phyloP scores from a whole-genome alignment of 208 protist genomes.

The Spongospora subterranea region DNA sequence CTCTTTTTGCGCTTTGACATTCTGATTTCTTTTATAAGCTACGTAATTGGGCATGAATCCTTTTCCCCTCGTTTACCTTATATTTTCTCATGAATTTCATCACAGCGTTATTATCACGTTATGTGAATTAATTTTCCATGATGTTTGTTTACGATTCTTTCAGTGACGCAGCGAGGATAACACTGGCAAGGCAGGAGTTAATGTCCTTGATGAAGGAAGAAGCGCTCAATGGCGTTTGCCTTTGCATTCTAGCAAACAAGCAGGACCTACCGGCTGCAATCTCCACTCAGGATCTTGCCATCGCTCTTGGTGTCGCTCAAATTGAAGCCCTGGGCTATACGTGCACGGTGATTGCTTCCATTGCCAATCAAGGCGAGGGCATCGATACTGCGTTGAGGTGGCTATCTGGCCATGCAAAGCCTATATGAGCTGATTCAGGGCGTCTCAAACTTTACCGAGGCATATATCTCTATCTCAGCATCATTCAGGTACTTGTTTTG shows the following conservation, averaged over 20 bases:
- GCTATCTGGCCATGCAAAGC: slow-evolving; percentile 54
- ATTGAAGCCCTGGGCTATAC: slow-evolving; percentile 3
- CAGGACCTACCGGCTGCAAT: slow-evolving; percentile 68
- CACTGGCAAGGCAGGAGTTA: slow-evolving; percentile 2
- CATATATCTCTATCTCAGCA: too few relatives aligned
- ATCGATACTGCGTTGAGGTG: slow-evolving; percentile 50
- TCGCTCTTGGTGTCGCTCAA: slow-evolving; percentile 58
- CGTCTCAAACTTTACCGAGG: too few relatives aligned
- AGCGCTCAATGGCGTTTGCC: slow-evolving; percentile 51
- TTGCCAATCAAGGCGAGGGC: slow-evolving; percentile 56
- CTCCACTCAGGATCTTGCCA: slow-evolving; percentile 60
- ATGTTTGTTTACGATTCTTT: not conserved
- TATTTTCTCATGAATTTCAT: too few relatives aligned
- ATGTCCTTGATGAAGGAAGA: slow-evolving; percentile 26
- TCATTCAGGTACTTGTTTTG: too few relatives aligned
- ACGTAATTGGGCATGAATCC: too few relatives aligned
- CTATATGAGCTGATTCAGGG: not conserved
- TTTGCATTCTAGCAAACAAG: slow-evolving; percentile 71
- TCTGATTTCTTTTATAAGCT: too few relatives aligned
- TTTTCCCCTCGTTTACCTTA: too few relatives aligned
- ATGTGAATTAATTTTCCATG: not conserved
- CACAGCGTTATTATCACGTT: not conserved
- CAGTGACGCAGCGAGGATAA: slow-evolving; percentile 8
- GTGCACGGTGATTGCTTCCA: slow-evolving; percentile 35
- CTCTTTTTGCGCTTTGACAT: too few relatives aligned